Evolutionary conservation across 75 land plant genomes (phyloP).

Genomic region (Cunninghamia lanceolata): DNA sequence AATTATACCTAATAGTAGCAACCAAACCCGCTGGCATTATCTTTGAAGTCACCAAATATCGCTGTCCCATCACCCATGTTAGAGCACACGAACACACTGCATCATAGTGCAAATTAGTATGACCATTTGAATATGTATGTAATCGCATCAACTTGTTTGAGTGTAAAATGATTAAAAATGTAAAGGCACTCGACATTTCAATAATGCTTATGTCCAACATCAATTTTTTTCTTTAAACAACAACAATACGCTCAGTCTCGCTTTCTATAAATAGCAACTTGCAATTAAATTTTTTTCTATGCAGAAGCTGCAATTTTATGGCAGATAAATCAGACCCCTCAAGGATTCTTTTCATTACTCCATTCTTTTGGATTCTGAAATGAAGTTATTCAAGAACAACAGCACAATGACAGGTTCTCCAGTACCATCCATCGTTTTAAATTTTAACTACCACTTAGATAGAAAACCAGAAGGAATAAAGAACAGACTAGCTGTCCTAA

Average conservation of each 20-base stretch:
- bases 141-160: background rate
- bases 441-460: background rate
- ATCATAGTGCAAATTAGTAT: slow-evolving; percentile 7
- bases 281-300: background rate
- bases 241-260: background rate
- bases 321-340: background rate
- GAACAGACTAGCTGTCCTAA: background rate
- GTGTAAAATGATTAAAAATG: background rate
- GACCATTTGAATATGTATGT: background rate
- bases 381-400: background rate
- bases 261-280: background rate
- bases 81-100: slow-evolving; percentile 69
- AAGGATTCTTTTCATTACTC: background rate
- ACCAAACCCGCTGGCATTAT: slow-evolving; percentile 99
- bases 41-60: slow-evolving; percentile 77
- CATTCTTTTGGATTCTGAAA: background rate
- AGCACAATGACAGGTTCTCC: background rate
- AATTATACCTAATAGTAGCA: slow-evolving; percentile 72
- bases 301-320: background rate
- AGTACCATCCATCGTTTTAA: background rate
- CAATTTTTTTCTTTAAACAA: background rate
- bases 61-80: slow-evolving; percentile 89
- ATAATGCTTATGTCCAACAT: background rate
- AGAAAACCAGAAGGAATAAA: background rate
- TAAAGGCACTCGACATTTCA: background rate